Percentiles rank a stretch among this genome's conserved stretches.
Evolutionary conservation across 2,329 filamentous ascomycete genomes (phyloP).

Genomic region (Cytospora piceae): DNA sequence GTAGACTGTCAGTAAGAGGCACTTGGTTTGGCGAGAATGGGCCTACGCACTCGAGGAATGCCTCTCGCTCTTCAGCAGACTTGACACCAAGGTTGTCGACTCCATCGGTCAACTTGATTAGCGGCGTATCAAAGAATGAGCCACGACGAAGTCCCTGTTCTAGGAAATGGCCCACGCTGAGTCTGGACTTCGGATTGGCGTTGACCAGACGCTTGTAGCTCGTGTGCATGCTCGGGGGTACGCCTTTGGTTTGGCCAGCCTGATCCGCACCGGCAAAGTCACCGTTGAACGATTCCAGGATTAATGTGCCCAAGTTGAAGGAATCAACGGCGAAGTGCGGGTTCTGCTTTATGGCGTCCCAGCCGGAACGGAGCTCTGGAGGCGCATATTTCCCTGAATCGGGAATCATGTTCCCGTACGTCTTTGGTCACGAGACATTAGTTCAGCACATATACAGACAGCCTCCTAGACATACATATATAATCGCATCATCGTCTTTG

Average conservation of each 20-base stretch:
- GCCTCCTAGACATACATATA: conserved; percentile 66
- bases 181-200: conserved; percentile 83
- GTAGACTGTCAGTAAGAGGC: conserved; percentile 41
- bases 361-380: conserved; percentile 88
- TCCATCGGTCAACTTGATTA: conserved; percentile 90
- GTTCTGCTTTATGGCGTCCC: conserved; percentile 85
- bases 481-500: conserved; percentile 92
- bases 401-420: conserved; percentile 83
- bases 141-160: conserved; percentile 83
- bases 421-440: conserved; percentile 53
- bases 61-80: conserved; percentile 78
- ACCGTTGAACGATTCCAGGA: conserved; percentile 92
- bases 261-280: conserved; percentile 77
- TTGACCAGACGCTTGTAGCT: conserved; percentile 90
- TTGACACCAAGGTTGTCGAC: conserved; percentile 94
- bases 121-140: conserved; percentile 88
- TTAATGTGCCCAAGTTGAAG: conserved; percentile 80
- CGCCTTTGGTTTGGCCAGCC: conserved; percentile 80
- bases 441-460: background rate
- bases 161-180: conserved; percentile 83
- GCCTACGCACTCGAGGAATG: conserved; percentile 68
- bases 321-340: conserved; percentile 83
- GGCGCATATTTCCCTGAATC: conserved; percentile 84
- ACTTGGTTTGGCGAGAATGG: conserved; percentile 10
- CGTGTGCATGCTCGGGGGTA: conserved; percentile 86